Evolutionary conservation across 495 filamentous ascomycete species (phyloP), one percentile per base, ranked within the genome.

Genomic region (Aspergillus saccharolyticus): DNA sequence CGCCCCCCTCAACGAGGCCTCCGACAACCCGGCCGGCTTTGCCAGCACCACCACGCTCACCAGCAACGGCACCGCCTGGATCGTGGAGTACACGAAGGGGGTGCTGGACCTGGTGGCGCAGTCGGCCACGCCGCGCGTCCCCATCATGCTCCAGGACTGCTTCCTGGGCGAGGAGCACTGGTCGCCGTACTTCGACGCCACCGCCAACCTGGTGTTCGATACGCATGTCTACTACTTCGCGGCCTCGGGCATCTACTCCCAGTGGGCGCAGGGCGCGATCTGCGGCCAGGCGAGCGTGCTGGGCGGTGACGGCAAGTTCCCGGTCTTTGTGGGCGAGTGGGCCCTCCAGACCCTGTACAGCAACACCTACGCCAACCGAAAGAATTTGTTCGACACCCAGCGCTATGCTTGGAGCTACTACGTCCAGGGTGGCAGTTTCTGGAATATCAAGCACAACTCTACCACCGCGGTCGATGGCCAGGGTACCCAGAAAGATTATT

Each of bases 261-360:
- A 54, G 21, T 68, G 66, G 54, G 28, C 70, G 30, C 60, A 61
- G 0, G 42, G 19, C 5, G 60, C 55, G 39, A 49, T 73, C 18
- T 60, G 56, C 14, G 51, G 54, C 3, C 66, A 72, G 57, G 66
- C 63, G 4, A 33, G 54, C 20, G 46, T 19, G 1, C 62, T 56
- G 12, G 44, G 55, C 15, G 65, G 66, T 3, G 60, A 63, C 55
- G 67, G 66, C 12, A 67, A 65, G 53, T 69, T 73, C 48, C 69
- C 69, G 12, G 64, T 63, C 7, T 71, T 69, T 56, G 63, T 70
- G 4, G 69, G 59, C 28, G 67, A 70, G 60, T 71, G 70, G 64
- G 52, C 65, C 10, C 64, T 73, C 43, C 53, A 70, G 47, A 30
- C 67, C 25, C 55, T 53, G 12, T 59, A 50, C 9, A 52, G 49